Conservation (phyloP, 2,329 filamentous ascomycete genomes). For the Botrytis galanthina region DNA sequence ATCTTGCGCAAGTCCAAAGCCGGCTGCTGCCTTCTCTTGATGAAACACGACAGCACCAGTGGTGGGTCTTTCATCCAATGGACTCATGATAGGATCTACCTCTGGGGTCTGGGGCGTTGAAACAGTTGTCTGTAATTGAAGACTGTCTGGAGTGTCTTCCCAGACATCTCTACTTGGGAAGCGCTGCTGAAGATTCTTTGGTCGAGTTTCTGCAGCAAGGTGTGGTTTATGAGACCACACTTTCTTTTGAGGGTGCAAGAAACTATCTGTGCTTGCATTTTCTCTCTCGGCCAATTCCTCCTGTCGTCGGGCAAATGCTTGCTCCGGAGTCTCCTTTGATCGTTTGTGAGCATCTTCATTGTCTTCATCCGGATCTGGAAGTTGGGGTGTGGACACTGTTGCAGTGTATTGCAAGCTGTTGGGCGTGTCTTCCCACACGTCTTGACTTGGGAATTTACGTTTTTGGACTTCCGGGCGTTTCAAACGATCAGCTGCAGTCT, state of each 20-base stretch:
- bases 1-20: constrained; percentile 26
- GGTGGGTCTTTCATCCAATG: constrained; percentile 41
- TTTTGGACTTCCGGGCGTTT: constrained; percentile 54
- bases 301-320: constrained; percentile 64
- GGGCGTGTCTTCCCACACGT: constrained; percentile 96
- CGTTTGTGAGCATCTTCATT: constrained; percentile 24
- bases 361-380: constrained; percentile 45
- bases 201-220: constrained; percentile 52
- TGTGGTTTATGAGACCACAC: constrained; percentile 51
- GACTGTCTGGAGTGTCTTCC: constrained; percentile 88
- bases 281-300: constrained; percentile 64
- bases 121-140: constrained; percentile 75
- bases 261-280: constrained; percentile 46
- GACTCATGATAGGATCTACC: constrained; percentile 39
- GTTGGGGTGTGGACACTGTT: constrained; percentile 79
- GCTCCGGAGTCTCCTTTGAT: constrained; percentile 49
- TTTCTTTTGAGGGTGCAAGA: constrained; percentile 52
- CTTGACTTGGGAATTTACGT: constrained; percentile 85
- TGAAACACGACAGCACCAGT: constrained; percentile 35
- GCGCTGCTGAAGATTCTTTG: constrained; percentile 57
- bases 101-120: constrained; percentile 52
- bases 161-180: constrained; percentile 93
- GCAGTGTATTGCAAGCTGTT: constrained; percentile 76
- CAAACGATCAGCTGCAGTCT: constrained; percentile 54
- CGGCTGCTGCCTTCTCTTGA: constrained; percentile 33